These are phyloP conservation scores for Nigrospora sphaerica DNA, from an alignment of 2,329 filamentous ascomycete species.

Conservation along the genomic window DNA sequence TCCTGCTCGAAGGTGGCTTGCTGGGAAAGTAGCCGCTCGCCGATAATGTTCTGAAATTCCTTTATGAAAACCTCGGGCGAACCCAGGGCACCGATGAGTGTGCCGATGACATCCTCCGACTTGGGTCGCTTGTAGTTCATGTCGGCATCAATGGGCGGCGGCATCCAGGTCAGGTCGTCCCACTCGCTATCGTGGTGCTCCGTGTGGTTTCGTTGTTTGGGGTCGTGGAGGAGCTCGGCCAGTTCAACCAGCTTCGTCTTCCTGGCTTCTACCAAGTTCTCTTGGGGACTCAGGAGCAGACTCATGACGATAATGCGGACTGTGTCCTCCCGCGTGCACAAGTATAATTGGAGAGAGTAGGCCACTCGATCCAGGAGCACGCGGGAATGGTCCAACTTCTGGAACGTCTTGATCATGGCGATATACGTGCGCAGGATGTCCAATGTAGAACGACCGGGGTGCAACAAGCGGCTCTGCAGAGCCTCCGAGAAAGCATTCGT, in stretches of 20 bases:
- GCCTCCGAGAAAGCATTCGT: conserved; percentile 62
- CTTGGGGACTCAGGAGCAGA: conserved; percentile 55
- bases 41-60: conserved; percentile 85
- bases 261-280: conserved; percentile 26
- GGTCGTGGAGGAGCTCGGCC: conserved; percentile 57
- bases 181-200: conserved; percentile 59
- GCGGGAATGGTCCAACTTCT: conserved; percentile 68
- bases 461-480: conserved; percentile 59
- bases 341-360: conserved; percentile 64
- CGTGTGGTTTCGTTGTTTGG: conserved; percentile 41
- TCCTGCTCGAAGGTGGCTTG: conserved; percentile 70
- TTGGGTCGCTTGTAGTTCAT: conserved; percentile 87
- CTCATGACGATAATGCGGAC: conserved; percentile 71
- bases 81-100: conserved; percentile 80
- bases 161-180: conserved; percentile 89
- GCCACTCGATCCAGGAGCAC: conserved; percentile 71
- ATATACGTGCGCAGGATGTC: conserved; percentile 74
- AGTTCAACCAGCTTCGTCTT: conserved; percentile 57
- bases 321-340: conserved; percentile 71
- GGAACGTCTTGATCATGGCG: conserved; percentile 70
- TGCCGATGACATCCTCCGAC: conserved; percentile 85
- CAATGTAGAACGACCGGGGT: conserved; percentile 69
- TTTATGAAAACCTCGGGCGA: conserved; percentile 89
- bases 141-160: conserved; percentile 87
- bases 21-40: conserved; percentile 66